Percentiles rank a stretch among this genome's conserved stretches.
Evolutionary conservation across 164 flowering plant genomes (phyloP).

Genomic region (Stephania cephalantha): DNA sequence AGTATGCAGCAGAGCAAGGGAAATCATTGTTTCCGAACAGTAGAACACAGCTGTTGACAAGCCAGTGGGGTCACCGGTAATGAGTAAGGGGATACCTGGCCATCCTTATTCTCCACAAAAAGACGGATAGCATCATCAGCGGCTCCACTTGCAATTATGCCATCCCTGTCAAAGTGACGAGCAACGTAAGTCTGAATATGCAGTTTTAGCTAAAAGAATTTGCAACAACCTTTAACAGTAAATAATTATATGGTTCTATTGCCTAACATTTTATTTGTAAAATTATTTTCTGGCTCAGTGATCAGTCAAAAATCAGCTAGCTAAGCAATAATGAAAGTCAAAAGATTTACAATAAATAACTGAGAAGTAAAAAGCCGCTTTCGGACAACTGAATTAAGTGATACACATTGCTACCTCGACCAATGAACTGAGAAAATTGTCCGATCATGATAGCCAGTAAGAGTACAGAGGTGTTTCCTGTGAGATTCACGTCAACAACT

Average conservation of each 20-base stretch:
- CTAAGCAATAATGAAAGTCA: not conserved
- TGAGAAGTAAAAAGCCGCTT: not conserved
- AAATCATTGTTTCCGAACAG: not conserved
- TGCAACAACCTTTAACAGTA: too few species aligned
- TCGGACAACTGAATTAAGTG: not conserved
- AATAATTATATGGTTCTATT: too few species aligned
- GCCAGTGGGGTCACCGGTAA: not conserved
- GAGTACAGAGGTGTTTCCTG: constrained; percentile 83
- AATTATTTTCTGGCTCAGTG: not conserved
- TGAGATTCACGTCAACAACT: constrained; percentile 9
- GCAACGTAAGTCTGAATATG: not conserved
- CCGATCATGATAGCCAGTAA: constrained; percentile 84
- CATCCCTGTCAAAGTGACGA: constrained; percentile 50
- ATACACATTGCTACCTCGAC: constrained; percentile 58
- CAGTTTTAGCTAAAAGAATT: not conserved
- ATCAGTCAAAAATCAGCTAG: not conserved
- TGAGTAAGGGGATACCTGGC: constrained; percentile 31
- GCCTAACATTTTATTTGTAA: not conserved
- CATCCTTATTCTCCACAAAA: constrained; percentile 57
- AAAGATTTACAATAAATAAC: not conserved
- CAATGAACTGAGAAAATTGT: constrained; percentile 92
- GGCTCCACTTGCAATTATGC: constrained; percentile 83
- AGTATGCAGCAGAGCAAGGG: not conserved
- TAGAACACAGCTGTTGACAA: not conserved
- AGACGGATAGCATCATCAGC: constrained; percentile 88